Conservation (phyloP, 2,329 filamentous ascomycete genomes). For the Xylariaceae sp. region DNA sequence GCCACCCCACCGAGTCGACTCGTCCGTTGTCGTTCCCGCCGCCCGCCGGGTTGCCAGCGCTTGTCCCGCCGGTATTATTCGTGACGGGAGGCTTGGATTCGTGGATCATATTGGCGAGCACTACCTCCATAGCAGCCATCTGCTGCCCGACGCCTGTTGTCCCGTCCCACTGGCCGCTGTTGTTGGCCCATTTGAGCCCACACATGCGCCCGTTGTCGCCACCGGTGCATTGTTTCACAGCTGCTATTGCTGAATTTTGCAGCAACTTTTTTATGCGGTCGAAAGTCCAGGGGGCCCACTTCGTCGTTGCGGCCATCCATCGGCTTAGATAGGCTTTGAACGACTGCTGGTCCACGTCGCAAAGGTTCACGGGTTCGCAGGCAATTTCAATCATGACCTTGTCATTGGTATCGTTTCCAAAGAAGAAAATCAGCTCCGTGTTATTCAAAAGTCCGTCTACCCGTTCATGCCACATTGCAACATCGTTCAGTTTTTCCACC, state of each 20-base stretch:
- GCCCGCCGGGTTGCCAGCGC: slow-evolving; percentile 53
- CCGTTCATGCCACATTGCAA: slow-evolving; percentile 62
- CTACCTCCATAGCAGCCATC: slow-evolving; percentile 72
- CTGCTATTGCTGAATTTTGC: slow-evolving; percentile 61
- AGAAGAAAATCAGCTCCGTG: slow-evolving; percentile 62
- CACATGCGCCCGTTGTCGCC: slow-evolving; percentile 64
- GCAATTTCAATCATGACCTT: slow-evolving; percentile 68
- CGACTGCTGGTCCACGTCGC: slow-evolving; percentile 67
- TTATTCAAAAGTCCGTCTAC: slow-evolving; percentile 63
- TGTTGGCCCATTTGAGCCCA: slow-evolving; percentile 64
- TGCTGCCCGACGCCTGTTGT: slow-evolving; percentile 71
- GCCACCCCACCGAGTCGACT: slow-evolving; percentile 37
- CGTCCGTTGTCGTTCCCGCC: slow-evolving; percentile 56
- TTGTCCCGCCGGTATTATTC: slow-evolving; percentile 56
- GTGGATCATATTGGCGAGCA: slow-evolving; percentile 66
- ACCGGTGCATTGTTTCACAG: slow-evolving; percentile 63
- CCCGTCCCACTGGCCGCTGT: slow-evolving; percentile 60
- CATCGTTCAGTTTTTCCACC: slow-evolving; percentile 38
- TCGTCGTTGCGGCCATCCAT: slow-evolving; percentile 67
- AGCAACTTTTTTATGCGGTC: slow-evolving; percentile 60
- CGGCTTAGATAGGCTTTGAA: slow-evolving; percentile 69
- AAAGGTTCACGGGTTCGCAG: slow-evolving; percentile 67
- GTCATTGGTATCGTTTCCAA: slow-evolving; percentile 52
- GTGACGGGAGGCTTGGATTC: slow-evolving; percentile 49
- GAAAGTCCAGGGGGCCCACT: slow-evolving; percentile 67